Evolutionary conservation across 768 basidiomycete genomes (phyloP).

Genomic region (Gymnopilus dilepis): DNA sequence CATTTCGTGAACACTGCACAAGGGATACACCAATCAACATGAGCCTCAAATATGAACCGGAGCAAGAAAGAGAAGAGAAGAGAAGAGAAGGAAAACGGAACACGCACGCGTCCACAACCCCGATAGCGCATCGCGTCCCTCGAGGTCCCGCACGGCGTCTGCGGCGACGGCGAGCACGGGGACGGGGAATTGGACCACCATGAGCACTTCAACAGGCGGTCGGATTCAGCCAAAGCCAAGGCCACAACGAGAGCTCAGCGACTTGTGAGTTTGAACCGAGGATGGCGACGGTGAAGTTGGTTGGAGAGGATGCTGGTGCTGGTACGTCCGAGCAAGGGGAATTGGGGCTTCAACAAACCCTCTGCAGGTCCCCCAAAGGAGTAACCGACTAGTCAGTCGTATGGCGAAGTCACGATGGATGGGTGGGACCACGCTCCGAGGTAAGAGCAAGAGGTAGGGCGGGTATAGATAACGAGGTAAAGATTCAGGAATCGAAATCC

Average conservation of each 20-base stretch:
- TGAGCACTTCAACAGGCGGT: neutral
- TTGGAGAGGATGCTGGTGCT: too few species aligned
- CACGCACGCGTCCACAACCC: slow-evolving; percentile 73
- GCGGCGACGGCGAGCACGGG: slow-evolving; percentile 71
- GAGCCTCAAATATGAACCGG: too few species aligned
- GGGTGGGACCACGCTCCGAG: too few species aligned
- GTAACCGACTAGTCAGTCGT: neutral
- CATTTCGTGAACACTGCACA: slow-evolving; percentile 81
- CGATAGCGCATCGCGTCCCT: slow-evolving; percentile 69
- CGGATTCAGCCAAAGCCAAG: slow-evolving; percentile 5
- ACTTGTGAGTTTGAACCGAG: too few species aligned
- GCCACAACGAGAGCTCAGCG: too few species aligned
- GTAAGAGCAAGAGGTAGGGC: too few species aligned
- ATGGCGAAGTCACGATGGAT: neutral
- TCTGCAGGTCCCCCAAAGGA: slow-evolving; percentile 1
- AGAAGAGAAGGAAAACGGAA: slow-evolving; percentile 1
- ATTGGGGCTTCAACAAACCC: too few species aligned
- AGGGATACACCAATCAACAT: too few species aligned
- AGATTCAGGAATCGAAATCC: too few species aligned
- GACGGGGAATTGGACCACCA: slow-evolving; percentile 47
- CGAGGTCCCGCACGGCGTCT: slow-evolving; percentile 70
- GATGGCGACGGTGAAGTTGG: slow-evolving; percentile 9
- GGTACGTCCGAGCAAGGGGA: too few species aligned
- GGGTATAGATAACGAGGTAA: too few species aligned
- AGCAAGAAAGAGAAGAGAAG: slow-evolving; percentile 9